These are phyloP conservation scores for Ambrosia artemisiifolia DNA, from an alignment of 129 eudicot species.

Conservation along the genomic window DNA sequence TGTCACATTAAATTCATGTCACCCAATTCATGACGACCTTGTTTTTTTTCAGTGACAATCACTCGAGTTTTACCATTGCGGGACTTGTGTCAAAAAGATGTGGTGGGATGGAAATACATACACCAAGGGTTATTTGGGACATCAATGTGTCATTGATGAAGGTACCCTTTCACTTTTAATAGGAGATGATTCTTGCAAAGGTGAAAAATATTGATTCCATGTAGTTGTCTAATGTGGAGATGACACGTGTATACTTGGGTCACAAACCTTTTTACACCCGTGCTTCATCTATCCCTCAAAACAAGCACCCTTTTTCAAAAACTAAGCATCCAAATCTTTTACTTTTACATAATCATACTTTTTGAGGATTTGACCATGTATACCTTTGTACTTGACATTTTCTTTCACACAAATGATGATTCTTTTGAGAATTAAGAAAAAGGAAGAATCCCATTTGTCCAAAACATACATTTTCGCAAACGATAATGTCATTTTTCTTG, in stretches of 20 bases:
- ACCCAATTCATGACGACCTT: background rate
- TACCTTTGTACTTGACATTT: background rate
- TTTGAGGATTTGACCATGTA: background rate
- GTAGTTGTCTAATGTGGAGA: conserved; percentile 14
- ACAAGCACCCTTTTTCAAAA: background rate
- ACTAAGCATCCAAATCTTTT: background rate
- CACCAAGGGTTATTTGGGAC: background rate
- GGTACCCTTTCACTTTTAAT: conserved; percentile 18
- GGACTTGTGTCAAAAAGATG: conserved; percentile 7
- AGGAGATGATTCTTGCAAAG: conserved; percentile 26
- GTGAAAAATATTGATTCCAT: conserved; percentile 20
- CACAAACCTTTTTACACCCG: conserved; percentile 8
- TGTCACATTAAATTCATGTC: conserved; percentile 12
- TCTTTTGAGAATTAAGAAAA: background rate
- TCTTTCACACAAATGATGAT: background rate
- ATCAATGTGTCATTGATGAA: background rate
- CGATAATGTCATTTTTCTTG: background rate
- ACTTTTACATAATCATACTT: background rate
- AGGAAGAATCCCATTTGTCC: background rate
- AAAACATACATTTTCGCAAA: background rate
- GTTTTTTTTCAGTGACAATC: conserved; percentile 2
- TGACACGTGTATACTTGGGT: conserved; percentile 29
- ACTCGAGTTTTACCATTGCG: background rate
- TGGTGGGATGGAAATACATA: conserved; percentile 10
- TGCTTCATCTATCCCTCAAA: background rate